Conservation (phyloP, 1,284 basidiomycete genomes). For the Irpex lacteus region DNA sequence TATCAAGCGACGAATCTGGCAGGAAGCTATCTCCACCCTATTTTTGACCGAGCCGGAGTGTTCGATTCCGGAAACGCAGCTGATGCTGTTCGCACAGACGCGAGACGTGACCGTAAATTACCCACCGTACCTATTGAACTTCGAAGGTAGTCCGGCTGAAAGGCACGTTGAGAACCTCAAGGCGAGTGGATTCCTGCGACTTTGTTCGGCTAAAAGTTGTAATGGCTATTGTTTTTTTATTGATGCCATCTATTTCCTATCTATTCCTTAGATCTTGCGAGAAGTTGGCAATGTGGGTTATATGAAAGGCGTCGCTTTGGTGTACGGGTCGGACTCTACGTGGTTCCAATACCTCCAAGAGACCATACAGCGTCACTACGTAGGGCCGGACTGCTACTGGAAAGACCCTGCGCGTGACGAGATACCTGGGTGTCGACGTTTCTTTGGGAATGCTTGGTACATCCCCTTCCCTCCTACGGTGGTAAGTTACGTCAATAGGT, state of each 20-base stretch:
- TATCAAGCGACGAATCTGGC: slow-evolving; percentile 76
- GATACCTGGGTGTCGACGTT: slow-evolving; percentile 40
- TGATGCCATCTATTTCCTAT: neutral
- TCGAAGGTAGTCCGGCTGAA: slow-evolving; percentile 68
- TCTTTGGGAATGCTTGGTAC: slow-evolving; percentile 77
- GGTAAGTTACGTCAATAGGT: slow-evolving; percentile 33
- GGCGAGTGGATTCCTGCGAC: slow-evolving; percentile 35
- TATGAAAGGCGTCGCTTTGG: slow-evolving; percentile 43
- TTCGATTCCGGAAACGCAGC: slow-evolving; percentile 59
- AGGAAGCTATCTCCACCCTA: slow-evolving; percentile 73
- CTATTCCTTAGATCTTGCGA: slow-evolving; percentile 53
- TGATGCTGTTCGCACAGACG: slow-evolving; percentile 60
- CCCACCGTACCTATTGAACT: slow-evolving; percentile 73
- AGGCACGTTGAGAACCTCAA: slow-evolving; percentile 81
- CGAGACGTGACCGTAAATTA: slow-evolving; percentile 46
- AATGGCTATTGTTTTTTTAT: neutral
- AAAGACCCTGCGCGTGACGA: slow-evolving; percentile 33
- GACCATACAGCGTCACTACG: slow-evolving; percentile 51
- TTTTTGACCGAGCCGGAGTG: slow-evolving; percentile 61
- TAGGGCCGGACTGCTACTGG: slow-evolving; percentile 75
- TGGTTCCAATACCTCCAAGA: slow-evolving; percentile 46
- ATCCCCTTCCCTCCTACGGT: slow-evolving; percentile 76
- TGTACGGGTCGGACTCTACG: slow-evolving; percentile 45
- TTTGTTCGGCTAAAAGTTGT: neutral
- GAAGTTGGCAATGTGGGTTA: slow-evolving; percentile 59